Conservation (phyloP, 176 grass and related monocot genomes). For the Musa schizocarpa region DNA sequence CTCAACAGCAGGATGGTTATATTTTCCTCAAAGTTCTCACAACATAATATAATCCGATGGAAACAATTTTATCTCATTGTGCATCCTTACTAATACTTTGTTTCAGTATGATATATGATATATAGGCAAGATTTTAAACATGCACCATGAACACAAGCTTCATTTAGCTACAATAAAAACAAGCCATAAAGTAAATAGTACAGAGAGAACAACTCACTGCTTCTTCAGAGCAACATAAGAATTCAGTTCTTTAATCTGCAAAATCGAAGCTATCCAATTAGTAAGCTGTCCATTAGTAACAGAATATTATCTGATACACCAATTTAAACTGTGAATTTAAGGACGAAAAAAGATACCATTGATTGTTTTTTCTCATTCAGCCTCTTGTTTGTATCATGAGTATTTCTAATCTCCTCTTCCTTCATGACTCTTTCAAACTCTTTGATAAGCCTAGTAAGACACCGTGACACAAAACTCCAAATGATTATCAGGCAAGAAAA, state of each 20-base stretch:
- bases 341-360: constrained; percentile 32
- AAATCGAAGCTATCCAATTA: constrained; percentile 30
- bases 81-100: background rate
- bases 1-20: background rate
- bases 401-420: constrained; percentile 36
- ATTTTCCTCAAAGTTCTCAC: background rate
- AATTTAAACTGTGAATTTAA: background rate
- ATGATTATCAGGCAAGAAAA: background rate
- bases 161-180: background rate
- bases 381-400: constrained; percentile 44
- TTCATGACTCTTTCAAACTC: constrained; percentile 81
- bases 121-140: background rate
- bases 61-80: background rate
- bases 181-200: background rate
- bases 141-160: background rate
- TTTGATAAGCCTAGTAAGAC: constrained; percentile 73
- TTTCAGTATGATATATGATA: background rate
- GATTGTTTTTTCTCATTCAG: constrained; percentile 84
- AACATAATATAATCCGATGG: background rate
- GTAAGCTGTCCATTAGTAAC: background rate
- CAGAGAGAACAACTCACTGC: constrained; percentile 60
- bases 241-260: constrained; percentile 96
- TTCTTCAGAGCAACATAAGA: constrained; percentile 97
- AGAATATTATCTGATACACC: background rate
- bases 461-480: constrained; percentile 2